A percentile compares a stretch with the other conserved stretches of the same genome.
phyloP scores from a whole-genome alignment of 306 rosid genomes.

The Fragaria vesca region DNA sequence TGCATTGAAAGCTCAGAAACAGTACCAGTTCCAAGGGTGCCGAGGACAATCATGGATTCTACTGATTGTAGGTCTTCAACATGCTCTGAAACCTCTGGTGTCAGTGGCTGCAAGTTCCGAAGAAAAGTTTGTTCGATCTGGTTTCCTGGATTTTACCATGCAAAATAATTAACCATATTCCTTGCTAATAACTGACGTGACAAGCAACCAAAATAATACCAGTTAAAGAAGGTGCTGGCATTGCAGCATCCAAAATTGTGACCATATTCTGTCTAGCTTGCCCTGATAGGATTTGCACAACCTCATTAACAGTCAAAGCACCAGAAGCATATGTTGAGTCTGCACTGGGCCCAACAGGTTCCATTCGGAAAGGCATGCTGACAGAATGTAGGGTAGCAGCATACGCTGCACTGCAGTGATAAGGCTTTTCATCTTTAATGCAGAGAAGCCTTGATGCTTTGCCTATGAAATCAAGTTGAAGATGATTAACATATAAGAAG shows the following conservation, averaged over 20 bases:
- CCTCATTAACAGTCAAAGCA: slow-evolving; percentile 61
- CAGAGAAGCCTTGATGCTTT: slow-evolving; percentile 59
- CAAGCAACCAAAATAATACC: slow-evolving; percentile 44
- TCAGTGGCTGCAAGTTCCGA: slow-evolving; percentile 58
- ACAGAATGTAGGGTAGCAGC: slow-evolving; percentile 77
- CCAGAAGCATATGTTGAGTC: slow-evolving; percentile 57
- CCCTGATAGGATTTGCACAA: slow-evolving; percentile 68
- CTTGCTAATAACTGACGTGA: slow-evolving; percentile 10
- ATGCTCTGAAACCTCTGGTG: slow-evolving; percentile 63
- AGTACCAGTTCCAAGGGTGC: slow-evolving; percentile 72
- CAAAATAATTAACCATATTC: slow-evolving; percentile 31
- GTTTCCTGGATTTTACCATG: slow-evolving; percentile 48
- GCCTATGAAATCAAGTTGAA: slow-evolving; percentile 46
- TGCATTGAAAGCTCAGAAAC: slow-evolving; percentile 6
- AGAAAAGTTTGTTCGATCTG: slow-evolving; percentile 42
- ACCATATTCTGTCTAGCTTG: slow-evolving; percentile 78
- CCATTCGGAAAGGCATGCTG: slow-evolving; percentile 82
- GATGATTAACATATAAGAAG: slow-evolving; percentile 19
- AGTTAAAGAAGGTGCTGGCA: slow-evolving; percentile 75
- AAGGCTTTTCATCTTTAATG: slow-evolving; percentile 61
- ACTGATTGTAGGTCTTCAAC: slow-evolving; percentile 56
- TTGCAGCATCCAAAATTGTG: slow-evolving; percentile 71
- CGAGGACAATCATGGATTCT: slow-evolving; percentile 66
- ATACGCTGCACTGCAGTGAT: slow-evolving; percentile 83
- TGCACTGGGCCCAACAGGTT: slow-evolving; percentile 57